These are phyloP conservation scores for Boletellus sp. DNA, from an alignment of 768 basidiomycete species.

Conservation along the genomic window DNA sequence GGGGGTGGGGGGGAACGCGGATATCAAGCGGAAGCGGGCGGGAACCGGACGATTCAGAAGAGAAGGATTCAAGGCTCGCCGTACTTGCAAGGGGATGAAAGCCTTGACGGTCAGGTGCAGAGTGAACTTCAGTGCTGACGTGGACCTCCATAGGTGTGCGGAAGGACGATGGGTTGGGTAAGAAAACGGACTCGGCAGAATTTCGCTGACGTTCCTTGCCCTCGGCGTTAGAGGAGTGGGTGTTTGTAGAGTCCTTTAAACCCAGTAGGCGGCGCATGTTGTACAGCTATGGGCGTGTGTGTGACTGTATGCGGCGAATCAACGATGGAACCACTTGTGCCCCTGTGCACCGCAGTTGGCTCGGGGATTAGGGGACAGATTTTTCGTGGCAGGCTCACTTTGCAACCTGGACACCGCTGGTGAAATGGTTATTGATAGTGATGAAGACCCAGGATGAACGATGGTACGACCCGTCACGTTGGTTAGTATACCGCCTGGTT, in stretches of 20 bases:
- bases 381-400: conserved; percentile 11
- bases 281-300: conserved; percentile 7
- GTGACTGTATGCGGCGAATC: conserved; percentile 15
- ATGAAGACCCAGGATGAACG: neutral
- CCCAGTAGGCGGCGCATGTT: conserved; percentile 32
- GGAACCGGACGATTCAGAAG: conserved; percentile 19
- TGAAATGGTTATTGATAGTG: conserved; percentile 6
- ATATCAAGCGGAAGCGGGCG: conserved; percentile 31
- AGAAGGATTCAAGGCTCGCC: conserved; percentile 10
- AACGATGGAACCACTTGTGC: conserved; percentile 8
- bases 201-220: conserved; percentile 25
- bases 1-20: conserved; percentile 25
- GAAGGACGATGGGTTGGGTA: conserved; percentile 6
- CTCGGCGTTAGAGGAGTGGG: conserved; percentile 14
- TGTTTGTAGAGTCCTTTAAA: conserved; percentile 22
- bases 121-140: conserved; percentile 29
- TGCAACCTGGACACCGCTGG: conserved; percentile 1
- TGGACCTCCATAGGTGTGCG: conserved; percentile 23
- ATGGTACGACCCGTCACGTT: conserved; percentile 2
- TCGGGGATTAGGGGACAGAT: conserved; percentile 7
- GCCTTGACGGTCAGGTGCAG: conserved; percentile 11
- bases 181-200: conserved; percentile 1
- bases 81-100: conserved; percentile 22
- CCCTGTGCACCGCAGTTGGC: conserved; percentile 19
- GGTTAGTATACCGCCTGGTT: neutral